Base-by-base conservation (phyloP, 106 monocot genomes). In the Acorus gramineus region DNA sequence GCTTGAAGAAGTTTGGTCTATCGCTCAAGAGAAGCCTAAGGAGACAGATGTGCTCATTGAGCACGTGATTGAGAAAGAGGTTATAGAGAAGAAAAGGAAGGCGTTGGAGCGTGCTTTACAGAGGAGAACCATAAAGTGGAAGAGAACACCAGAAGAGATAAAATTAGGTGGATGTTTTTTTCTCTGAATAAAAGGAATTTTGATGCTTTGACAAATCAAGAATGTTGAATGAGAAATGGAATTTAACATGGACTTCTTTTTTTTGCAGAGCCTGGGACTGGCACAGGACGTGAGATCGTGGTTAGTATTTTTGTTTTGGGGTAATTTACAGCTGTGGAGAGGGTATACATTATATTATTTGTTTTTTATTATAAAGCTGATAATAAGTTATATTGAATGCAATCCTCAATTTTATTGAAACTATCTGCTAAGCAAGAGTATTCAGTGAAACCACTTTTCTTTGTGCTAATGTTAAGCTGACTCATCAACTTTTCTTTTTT, bases 231-330 rank as follows among this genome's bases (percentile, higher is more conserved):
- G 28, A 28, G 28, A 28, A 28, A 28, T 28, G 28, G 28, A 28
- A 28, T 28, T 28, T 28, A 28, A 28, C 1, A 28, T 28, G 28
- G 28, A 28, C 28, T 28, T 28, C 1, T 28, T 28, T 28, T 28
- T 28, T 28, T 3, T 70, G 76, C 76, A 77, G 76, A 77, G 52
- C 71, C 76, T 50, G 76, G 76, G 50, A 77, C 76, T 53, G 76
- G 76, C 58, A 77, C 70, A 47, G 71, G 76, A 54, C 70, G 76
- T 57, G 76, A 77, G 60, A 77, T 77, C 45, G 76, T 77, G 76
- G 76, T 77, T 65, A 76, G 76, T 65, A 56, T 70, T 53, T 44
- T 46, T 62, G 51, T 8, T 53, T 28, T 28, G 28, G 28, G 28
- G 28, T 28, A 28, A 28, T 28, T 28, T 28, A 28, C 28, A 28